phyloP scores from a whole-genome alignment of 169 alveolate species.

The Cryptosporidium andersoni region DNA sequence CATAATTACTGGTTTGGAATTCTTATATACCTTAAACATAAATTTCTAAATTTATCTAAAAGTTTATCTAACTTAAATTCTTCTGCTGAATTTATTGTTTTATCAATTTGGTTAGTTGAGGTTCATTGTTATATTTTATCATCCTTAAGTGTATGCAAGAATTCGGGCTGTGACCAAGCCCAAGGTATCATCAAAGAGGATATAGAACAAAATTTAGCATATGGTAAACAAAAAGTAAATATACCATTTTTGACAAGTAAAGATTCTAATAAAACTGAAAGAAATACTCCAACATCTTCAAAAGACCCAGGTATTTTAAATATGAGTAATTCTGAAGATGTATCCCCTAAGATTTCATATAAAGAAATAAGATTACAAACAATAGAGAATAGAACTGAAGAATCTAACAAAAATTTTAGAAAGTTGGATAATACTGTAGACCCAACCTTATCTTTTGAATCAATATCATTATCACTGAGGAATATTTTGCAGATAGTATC shows the following conservation, averaged over 20 bases:
- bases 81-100: constrained; percentile 11
- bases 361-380: too few species aligned
- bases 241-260: constrained; percentile 3
- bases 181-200: constrained; percentile 2
- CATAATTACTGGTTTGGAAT: constrained; percentile 39
- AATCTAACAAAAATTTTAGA: too few species aligned
- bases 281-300: too few species aligned
- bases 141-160: not conserved
- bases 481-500: constrained; percentile 6
- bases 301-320: too few species aligned
- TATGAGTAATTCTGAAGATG: too few species aligned
- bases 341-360: too few species aligned
- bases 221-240: too few species aligned
- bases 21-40: constrained; percentile 14
- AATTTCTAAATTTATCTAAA: constrained; percentile 12
- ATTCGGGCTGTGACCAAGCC: too few species aligned
- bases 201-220: not conserved
- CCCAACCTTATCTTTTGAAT: too few species aligned
- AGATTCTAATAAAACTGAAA: too few species aligned
- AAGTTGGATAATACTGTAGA: too few species aligned
- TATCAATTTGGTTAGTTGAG: constrained; percentile 52
- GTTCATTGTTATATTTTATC: constrained; percentile 29
- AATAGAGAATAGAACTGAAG: too few species aligned
- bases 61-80: not conserved
- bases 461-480: not conserved